These are phyloP conservation scores for Narthecium ossifragum DNA, from an alignment of 106 monocot species.

Conservation along the genomic window DNA sequence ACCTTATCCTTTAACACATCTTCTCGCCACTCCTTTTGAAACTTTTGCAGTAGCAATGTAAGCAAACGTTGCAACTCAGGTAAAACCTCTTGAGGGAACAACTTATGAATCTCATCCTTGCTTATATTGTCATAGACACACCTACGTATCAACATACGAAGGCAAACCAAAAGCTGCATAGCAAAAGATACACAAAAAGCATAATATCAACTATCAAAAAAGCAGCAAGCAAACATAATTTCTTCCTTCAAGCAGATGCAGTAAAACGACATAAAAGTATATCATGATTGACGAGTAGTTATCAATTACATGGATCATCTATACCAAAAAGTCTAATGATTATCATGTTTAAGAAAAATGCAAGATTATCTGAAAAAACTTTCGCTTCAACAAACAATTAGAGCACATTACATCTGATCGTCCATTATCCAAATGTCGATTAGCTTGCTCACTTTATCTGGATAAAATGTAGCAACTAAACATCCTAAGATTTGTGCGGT, in stretches of 20 bases:
- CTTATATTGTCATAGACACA: conserved; percentile 55
- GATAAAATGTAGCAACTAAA: no score
- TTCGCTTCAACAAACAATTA: no score
- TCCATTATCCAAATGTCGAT: no score
- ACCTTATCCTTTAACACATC: conserved; percentile 73
- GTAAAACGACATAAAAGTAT: not conserved
- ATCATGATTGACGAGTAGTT: not conserved
- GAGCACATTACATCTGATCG: no score
- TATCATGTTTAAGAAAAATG: not conserved
- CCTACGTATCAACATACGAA: conserved; percentile 77
- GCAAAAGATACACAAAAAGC: not conserved
- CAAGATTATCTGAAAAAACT: not conserved
- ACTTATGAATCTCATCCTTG: conserved; percentile 71
- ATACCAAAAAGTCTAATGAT: not conserved
- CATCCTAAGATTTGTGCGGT: no score
- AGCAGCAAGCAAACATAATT: no score
- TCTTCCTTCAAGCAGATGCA: no score
- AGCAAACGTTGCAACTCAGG: conserved; percentile 73
- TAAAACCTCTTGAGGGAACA: conserved; percentile 77
- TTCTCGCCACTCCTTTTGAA: conserved; percentile 68
- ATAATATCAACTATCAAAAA: no score
- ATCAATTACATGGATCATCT: not conserved
- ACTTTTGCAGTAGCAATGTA: conserved; percentile 71
- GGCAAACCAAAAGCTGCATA: conserved; percentile 76
- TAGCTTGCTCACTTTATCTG: no score